A percentile compares a stretch with the other conserved stretches of the same genome.
These are phyloP conservation scores for Chaetoceros muelleri DNA, from an alignment of 108 stramenopile species.

Conservation along the genomic window DNA sequence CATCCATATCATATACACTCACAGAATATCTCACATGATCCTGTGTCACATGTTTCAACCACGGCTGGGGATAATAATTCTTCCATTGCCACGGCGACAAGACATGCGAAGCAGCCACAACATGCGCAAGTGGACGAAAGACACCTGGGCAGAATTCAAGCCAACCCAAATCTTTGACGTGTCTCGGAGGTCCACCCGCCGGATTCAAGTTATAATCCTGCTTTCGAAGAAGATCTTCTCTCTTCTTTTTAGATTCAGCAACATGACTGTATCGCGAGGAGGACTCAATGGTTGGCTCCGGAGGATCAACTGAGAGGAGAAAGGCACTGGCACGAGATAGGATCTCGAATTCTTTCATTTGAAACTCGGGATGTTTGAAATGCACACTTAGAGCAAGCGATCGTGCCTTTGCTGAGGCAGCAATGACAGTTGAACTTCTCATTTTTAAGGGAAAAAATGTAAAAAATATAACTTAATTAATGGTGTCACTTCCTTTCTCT, in stretches of 20 bases:
- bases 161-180: constrained; percentile 58
- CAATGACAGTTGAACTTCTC: neutral
- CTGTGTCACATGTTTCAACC: constrained; percentile 46
- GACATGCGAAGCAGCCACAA: constrained; percentile 69
- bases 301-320: constrained; percentile 65
- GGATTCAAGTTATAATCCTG: constrained; percentile 49
- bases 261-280: constrained; percentile 27
- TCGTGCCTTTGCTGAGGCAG: constrained; percentile 1
- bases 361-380: constrained; percentile 70
- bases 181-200: constrained; percentile 38
- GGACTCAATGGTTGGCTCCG: constrained; percentile 10
- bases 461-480: too few relatives aligned
- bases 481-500: too few relatives aligned
- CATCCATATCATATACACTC: constrained; percentile 34
- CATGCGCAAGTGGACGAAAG: constrained; percentile 62
- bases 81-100: constrained; percentile 69
- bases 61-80: constrained; percentile 76
- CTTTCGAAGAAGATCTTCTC: constrained; percentile 26
- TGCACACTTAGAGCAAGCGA: constrained; percentile 73
- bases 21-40: constrained; percentile 25
- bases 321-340: constrained; percentile 68
- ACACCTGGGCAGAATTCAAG: constrained; percentile 65
- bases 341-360: constrained; percentile 82
- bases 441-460: neutral
- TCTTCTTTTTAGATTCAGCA: constrained; percentile 28